phyloP scores from a whole-genome alignment of 139 green algal species.

The Picochlorum sp. region DNA sequence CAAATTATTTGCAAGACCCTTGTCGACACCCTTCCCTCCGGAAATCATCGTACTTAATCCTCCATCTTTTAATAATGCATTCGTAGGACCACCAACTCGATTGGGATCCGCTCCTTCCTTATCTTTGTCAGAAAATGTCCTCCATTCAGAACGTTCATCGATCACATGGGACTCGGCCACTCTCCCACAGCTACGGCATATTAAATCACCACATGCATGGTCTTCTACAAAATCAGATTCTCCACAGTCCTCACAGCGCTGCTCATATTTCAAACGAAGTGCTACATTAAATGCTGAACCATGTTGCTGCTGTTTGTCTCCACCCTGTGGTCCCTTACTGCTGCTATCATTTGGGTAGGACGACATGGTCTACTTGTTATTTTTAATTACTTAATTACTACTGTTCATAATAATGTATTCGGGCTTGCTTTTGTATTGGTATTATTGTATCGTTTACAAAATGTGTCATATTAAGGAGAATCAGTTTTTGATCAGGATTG shows the following conservation, averaged over 20 bases:
- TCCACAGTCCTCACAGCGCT: conserved; percentile 56
- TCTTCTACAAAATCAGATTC: conserved; percentile 68
- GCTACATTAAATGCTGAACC: background rate
- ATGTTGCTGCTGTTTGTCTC: too few relatives aligned
- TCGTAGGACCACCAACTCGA: conserved; percentile 75
- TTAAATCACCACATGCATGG: conserved; percentile 57
- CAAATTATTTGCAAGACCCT: conserved; percentile 18
- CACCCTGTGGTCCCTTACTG: too few relatives aligned
- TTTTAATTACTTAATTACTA: too few relatives aligned
- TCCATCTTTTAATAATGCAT: conserved; percentile 69
- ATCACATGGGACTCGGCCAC: conserved; percentile 83
- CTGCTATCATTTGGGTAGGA: too few relatives aligned
- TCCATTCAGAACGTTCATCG: conserved; percentile 91
- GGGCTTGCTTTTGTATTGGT: too few relatives aligned
- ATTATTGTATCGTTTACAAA: too few relatives aligned
- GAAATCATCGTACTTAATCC: conserved; percentile 75
- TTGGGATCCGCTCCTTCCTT: conserved; percentile 65
- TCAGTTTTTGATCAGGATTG: too few relatives aligned
- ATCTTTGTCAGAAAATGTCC: conserved; percentile 92
- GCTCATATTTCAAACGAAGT: conserved; percentile 37
- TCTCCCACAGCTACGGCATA: conserved; percentile 75
- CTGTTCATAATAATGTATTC: too few relatives aligned
- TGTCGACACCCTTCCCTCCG: conserved; percentile 23
- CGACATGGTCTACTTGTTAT: too few relatives aligned
- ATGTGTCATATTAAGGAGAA: too few relatives aligned